Evolutionary conservation across 805 yeast species (phyloP).

Genomic region (Cyberlindnera xishuangbannaensis): DNA sequence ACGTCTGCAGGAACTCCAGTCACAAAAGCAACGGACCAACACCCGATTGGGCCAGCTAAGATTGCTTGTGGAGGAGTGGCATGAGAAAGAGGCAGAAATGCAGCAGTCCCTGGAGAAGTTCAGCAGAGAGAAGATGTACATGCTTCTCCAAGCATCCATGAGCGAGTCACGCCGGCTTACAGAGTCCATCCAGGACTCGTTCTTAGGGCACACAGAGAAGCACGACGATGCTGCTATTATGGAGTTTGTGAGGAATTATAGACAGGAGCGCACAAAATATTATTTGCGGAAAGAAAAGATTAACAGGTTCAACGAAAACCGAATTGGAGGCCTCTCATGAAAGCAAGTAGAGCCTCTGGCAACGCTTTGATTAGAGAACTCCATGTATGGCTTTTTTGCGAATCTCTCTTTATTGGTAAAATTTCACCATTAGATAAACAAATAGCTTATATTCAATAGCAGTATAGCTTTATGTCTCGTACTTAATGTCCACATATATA

Average conservation of each 20-base stretch:
- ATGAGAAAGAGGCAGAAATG: constrained; percentile 31
- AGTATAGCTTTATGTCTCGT: neutral
- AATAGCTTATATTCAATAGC: no score
- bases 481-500: neutral
- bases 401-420: no score
- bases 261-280: constrained; percentile 34
- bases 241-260: constrained; percentile 37
- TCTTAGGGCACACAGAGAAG: constrained; percentile 22
- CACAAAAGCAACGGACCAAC: constrained; percentile 23
- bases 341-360: neutral
- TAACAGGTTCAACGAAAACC: constrained; percentile 35
- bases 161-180: constrained; percentile 29
- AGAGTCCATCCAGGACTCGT: constrained; percentile 29
- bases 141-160: constrained; percentile 25
- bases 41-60: constrained; percentile 6
- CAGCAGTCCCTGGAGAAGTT: constrained; percentile 30
- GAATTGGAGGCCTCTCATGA: constrained; percentile 18
- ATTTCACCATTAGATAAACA: no score
- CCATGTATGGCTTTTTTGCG: no score
- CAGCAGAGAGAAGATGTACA: constrained; percentile 30
- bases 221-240: constrained; percentile 29
- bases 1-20: constrained; percentile 24
- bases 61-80: constrained; percentile 28
- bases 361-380: neutral
- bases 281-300: constrained; percentile 43